Evolutionary conservation across 768 basidiomycete genomes (phyloP), one percentile per base, ranked within the genome.

Genomic region (Macrolepiota fuliginosa): DNA sequence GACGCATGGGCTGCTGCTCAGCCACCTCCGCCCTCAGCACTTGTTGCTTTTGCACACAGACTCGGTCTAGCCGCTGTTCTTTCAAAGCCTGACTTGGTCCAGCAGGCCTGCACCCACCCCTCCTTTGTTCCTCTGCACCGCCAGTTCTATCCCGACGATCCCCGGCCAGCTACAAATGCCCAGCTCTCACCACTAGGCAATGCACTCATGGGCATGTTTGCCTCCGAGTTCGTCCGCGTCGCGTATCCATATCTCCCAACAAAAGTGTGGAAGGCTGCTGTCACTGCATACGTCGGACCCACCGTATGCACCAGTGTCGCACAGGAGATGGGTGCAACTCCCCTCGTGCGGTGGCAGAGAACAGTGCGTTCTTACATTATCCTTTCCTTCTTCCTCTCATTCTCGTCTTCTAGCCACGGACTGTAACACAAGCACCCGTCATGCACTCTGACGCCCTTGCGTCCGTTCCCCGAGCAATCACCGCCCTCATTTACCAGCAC

Each of bases 231-330:
- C 70, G 76, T 97, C 42, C 82, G 90, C 58, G 79, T 87, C 12
- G 80, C 85, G 49, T 98, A 90, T 73, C 96, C 96, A 0, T 89
- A 96, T 69, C 83, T 98, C 27, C 96, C 96, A 1, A 94, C 93
- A 22, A 87, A 92, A 58, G 94, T 94, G 24, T 76, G 93, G 66
- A 96, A 97, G 76, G 91, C 92, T 5, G 94, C 92, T 13, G 86
- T 96, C 61, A 94, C 92, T 45, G 92, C 94, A 57, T 92, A 93
- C 73, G 96, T 95, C 35, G 96, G 96, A 13, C 88, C 92, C 15
- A 77, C 84, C 65, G 88, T 90, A 4, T 94, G 92, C 69, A 87
- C 91, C 42, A 86, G 81, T 65, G 88, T 98, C 54, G 96, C 96
- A 25, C 85, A 87, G 61, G 91, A 94, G 74, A 88, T 89, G 80